Evolutionary conservation across 352 stramenopile genomes (phyloP), one percentile per base, ranked within the genome.

Genomic region (Peronospora destructor): DNA sequence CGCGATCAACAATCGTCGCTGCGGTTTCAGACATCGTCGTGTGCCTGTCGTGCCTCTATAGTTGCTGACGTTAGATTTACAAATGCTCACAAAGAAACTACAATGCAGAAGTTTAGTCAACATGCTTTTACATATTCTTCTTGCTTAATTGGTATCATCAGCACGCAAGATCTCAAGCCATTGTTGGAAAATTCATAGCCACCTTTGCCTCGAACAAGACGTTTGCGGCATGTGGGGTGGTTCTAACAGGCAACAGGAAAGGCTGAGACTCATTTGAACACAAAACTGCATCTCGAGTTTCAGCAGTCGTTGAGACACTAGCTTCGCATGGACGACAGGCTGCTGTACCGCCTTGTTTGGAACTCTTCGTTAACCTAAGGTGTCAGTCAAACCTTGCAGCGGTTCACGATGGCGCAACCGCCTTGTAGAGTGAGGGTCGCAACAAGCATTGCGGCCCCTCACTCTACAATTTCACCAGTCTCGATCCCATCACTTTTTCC

Each of bases 401-500:
- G n/a, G 17, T 14, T 38, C 19, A n/a, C 41, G 29, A 29, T 36
- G 21, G 23, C 56, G 43, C 51, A 61, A 44, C 45, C 36, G 46
- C 41, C 30, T 13, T 40, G 35, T 32, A 39, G 13, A 10, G 9
- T 7, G 12, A n/a, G n/a, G n/a, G n/a, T n/a, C n/a, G n/a, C n/a
- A n/a, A n/a, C 33, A 10, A 19, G 28, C 19, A 28, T 12, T 25
- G n/a, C 28, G 10, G 13, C 19, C 29, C 7, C 34, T 56, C 59
- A 68, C 49, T 68, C 17, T 43, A 29, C 43, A 54, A 55, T 64
- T 56, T 53, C 21, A 10, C 29, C 19, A n/a, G 35, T 43, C 32
- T 43, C 30, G 35, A 13, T 11, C 32, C 51, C 14, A 19, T 19
- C 23, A 41, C 35, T 25, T 43, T 30, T 21, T 45, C 10, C 4